These are phyloP conservation scores for Gossypium schwendimanii DNA, from an alignment of 441 rosid genomes.

Conservation along the genomic window DNA sequence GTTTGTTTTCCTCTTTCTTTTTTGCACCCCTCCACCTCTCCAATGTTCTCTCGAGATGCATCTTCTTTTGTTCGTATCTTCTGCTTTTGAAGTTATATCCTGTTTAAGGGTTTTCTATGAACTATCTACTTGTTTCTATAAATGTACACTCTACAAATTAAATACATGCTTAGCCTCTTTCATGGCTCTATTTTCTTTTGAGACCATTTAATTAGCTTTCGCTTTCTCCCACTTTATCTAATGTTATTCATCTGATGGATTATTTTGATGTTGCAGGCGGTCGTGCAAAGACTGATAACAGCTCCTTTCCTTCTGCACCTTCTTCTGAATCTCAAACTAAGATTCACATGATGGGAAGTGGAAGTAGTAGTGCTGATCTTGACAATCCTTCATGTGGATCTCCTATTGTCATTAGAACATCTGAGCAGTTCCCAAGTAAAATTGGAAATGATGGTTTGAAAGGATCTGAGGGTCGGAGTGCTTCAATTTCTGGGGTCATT, in stretches of 20 bases:
- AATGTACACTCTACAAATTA: background rate
- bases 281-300: constrained; percentile 12
- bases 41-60: background rate
- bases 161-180: constrained; percentile 4
- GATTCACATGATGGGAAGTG: constrained; percentile 27
- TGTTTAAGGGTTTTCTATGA: background rate
- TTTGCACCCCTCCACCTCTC: background rate
- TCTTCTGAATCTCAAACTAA: constrained; percentile 29
- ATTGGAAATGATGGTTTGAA: constrained; percentile 26
- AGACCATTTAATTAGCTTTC: constrained; percentile 23
- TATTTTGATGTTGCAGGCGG: constrained; percentile 28
- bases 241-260: background rate
- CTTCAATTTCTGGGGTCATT: constrained; percentile 23
- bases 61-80: background rate
- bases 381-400: constrained; percentile 41
- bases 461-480: constrained; percentile 26
- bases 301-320: constrained; percentile 19
- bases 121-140: background rate
- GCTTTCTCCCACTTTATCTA: background rate
- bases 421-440: constrained; percentile 39
- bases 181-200: background rate
- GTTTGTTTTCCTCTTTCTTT: background rate
- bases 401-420: constrained; percentile 30
- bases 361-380: constrained; percentile 24
- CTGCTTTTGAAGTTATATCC: background rate